Evolutionary conservation across 306 rosid species (phyloP).

Genomic region (Neltuma alba): DNA sequence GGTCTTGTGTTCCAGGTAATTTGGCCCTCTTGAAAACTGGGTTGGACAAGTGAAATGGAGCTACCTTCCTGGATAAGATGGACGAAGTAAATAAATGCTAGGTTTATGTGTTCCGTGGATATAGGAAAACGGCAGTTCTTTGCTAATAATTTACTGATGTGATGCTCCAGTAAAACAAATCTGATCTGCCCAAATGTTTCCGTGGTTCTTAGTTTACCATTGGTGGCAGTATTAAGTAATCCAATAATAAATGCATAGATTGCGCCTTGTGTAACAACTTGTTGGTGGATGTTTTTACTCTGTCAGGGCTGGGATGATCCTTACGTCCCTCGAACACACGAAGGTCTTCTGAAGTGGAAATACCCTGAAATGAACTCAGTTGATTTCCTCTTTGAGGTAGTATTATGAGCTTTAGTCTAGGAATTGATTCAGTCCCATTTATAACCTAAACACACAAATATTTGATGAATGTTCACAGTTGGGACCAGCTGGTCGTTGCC

Average conservation of each 20-base stretch:
- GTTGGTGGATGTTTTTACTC: slow-evolving; percentile 18
- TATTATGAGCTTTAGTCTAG: slow-evolving; percentile 36
- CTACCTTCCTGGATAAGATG: neutral
- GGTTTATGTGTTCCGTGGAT: neutral
- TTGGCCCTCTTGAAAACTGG: slow-evolving; percentile 27
- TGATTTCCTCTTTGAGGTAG: slow-evolving; percentile 92
- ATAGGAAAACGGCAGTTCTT: slow-evolving; percentile 7
- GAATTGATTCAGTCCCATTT: slow-evolving; percentile 18
- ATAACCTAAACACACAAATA: slow-evolving; percentile 27
- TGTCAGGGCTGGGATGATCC: slow-evolving; percentile 99
- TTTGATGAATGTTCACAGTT: slow-evolving; percentile 50
- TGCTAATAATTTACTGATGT: slow-evolving; percentile 17
- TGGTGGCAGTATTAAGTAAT: slow-evolving; percentile 14
- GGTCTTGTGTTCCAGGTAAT: slow-evolving; percentile 96
- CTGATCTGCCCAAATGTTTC: slow-evolving; percentile 4
- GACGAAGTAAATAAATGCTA: slow-evolving; percentile 13
- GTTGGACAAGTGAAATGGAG: slow-evolving; percentile 2
- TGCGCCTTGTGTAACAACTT: slow-evolving; percentile 31
- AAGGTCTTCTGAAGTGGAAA: slow-evolving; percentile 98
- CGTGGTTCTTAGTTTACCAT: slow-evolving; percentile 19
- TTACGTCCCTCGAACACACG: slow-evolving; percentile 96
- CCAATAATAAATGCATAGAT: slow-evolving; percentile 9
- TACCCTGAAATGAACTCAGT: slow-evolving; percentile 90
- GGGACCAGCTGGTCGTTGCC: slow-evolving; percentile 53
- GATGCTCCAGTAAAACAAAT: slow-evolving; percentile 15